Conservation (phyloP, 1,284 basidiomycete species). For the Apiotrichum laibachii region DNA sequence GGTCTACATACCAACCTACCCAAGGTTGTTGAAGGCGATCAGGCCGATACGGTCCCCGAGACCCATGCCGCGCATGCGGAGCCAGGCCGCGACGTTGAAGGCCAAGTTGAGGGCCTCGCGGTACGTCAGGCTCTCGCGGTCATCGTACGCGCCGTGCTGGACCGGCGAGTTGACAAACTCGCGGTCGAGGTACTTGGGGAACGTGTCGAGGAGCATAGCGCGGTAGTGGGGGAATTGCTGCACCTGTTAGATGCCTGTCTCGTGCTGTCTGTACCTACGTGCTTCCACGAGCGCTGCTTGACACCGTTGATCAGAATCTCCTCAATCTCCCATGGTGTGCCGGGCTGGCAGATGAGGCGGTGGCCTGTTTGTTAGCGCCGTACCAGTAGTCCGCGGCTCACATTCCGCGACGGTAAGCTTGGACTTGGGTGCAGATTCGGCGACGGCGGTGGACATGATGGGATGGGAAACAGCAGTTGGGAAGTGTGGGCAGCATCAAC, state of each 20-base stretch:
- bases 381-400: too few species aligned
- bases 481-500: too few species aligned
- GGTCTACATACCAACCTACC: conserved; percentile 10
- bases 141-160: conserved; percentile 12
- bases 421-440: too few species aligned
- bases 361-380: conserved; percentile 28
- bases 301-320: conserved; percentile 28
- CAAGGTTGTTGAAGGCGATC: conserved; percentile 34
- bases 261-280: conserved; percentile 28
- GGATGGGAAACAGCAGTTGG: too few species aligned
- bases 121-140: conserved; percentile 30
- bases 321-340: conserved; percentile 40
- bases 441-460: too few species aligned
- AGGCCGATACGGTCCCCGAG: conserved; percentile 37
- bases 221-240: conserved; percentile 39
- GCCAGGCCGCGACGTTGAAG: conserved; percentile 33
- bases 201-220: conserved; percentile 26
- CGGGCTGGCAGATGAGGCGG: conserved; percentile 34
- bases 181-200: conserved; percentile 27
- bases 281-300: conserved; percentile 39
- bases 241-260: conserved; percentile 22
- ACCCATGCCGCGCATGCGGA: conserved; percentile 30
- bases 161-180: conserved; percentile 25
- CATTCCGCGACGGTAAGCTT: too few species aligned
- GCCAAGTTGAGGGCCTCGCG: conserved; percentile 25